Evolutionary conservation across 2,329 filamentous ascomycete species (phyloP).

Genomic region (Penicillium sp.): DNA sequence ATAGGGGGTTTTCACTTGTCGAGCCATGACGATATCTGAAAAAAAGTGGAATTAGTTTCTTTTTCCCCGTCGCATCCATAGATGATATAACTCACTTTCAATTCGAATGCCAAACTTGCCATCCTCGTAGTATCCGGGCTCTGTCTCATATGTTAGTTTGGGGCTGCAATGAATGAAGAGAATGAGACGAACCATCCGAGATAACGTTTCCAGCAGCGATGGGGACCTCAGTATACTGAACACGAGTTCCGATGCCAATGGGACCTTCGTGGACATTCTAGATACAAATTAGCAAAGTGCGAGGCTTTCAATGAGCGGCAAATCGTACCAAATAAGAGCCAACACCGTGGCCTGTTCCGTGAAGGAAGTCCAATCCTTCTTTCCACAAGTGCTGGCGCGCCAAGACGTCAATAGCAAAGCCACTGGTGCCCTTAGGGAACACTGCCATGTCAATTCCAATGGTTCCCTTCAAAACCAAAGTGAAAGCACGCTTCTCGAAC

Average conservation of each 20-base stretch:
- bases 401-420: constrained; percentile 83
- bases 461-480: constrained; percentile 89
- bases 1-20: constrained; percentile 80
- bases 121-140: constrained; percentile 97
- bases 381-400: constrained; percentile 93
- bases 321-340: constrained; percentile 70
- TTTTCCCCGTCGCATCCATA: neutral
- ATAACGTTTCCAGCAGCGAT: constrained; percentile 90
- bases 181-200: constrained; percentile 61
- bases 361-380: constrained; percentile 88
- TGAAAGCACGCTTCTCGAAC: constrained; percentile 86
- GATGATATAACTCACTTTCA: constrained; percentile 60
- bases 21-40: constrained; percentile 78
- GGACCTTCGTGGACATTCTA: constrained; percentile 93
- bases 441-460: constrained; percentile 82
- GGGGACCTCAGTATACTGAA: constrained; percentile 87
- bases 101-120: constrained; percentile 92
- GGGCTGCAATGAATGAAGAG: neutral
- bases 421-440: constrained; percentile 93
- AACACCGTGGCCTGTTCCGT: constrained; percentile 94
- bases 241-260: constrained; percentile 89
- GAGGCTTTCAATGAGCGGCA: neutral
- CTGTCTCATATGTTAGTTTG: constrained; percentile 38
- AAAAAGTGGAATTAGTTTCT: constrained; percentile 10
- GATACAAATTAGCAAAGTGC: constrained; percentile 17